These are phyloP conservation scores for Boletus edulis DNA, from an alignment of 768 basidiomycete species.

Conservation along the genomic window DNA sequence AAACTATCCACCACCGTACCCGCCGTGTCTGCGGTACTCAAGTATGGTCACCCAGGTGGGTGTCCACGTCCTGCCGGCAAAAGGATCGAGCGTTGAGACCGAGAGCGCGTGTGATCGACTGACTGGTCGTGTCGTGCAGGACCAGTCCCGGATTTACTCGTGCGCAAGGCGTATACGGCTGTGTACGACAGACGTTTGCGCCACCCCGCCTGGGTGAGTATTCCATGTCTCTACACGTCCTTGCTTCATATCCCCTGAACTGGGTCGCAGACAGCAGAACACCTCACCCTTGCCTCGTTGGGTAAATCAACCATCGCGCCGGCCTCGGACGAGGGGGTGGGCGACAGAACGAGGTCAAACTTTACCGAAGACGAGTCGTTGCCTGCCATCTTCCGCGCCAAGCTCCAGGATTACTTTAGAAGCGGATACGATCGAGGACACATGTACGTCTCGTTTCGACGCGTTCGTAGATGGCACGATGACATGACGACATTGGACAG, in stretches of 20 bases:
- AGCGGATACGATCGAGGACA: slow-evolving; percentile 97
- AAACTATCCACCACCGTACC: slow-evolving; percentile 36
- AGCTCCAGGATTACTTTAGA: slow-evolving; percentile 83
- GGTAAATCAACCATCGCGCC: slow-evolving; percentile 42
- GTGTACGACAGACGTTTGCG: slow-evolving; percentile 88
- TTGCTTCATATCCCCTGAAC: not conserved
- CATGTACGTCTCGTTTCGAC: slow-evolving; percentile 59
- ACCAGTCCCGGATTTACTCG: slow-evolving; percentile 76
- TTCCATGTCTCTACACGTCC: no score
- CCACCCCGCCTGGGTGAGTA: slow-evolving; percentile 89
- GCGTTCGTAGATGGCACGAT: not conserved
- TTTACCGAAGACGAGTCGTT: slow-evolving; percentile 84
- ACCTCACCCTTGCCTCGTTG: slow-evolving; percentile 78
- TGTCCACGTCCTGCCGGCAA: not conserved
- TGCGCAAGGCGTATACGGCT: slow-evolving; percentile 81
- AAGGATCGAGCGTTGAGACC: no score
- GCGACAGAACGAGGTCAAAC: slow-evolving; percentile 70
- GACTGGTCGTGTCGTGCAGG: slow-evolving; percentile 48
- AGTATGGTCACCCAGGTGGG: slow-evolving; percentile 31
- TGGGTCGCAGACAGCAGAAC: slow-evolving; percentile 80
- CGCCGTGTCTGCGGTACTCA: slow-evolving; percentile 46
- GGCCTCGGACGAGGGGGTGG: slow-evolving; percentile 40
- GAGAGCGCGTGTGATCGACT: not conserved
- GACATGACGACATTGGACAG: slow-evolving; percentile 34
- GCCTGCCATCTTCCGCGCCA: slow-evolving; percentile 76